Base-by-base conservation (phyloP, 495 filamentous ascomycete genomes). In the Neurospora pannonica region DNA sequence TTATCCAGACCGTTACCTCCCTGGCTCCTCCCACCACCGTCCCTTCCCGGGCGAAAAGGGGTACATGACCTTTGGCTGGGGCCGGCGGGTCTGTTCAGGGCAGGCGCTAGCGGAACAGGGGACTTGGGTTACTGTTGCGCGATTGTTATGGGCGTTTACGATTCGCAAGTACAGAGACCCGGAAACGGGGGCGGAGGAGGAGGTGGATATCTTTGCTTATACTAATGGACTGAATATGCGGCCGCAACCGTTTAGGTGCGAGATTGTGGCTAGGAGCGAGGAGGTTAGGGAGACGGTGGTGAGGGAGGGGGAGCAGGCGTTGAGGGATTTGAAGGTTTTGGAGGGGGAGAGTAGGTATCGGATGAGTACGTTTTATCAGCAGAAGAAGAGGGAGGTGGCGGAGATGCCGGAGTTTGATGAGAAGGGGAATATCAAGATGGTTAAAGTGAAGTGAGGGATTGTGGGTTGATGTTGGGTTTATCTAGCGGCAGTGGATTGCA, bases 21-120 rank as follows among this genome's bases (percentile, higher is more conserved):
- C 81, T 6, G 86, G 82, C 31, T 31, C 31, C 31, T 31, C 31
- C n/a, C 82, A 86, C 62, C 77, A 78, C 6, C 82, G 88, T 21
- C 87, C 87, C 0, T 90, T 90, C 74, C 88, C 87, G 1, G 84
- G 85, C 8, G 88, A 91, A 71, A 86, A 82, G 70, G 88, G 88
- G 0, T 90, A 90, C 76, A 90, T 90, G 88, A 90, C 87, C 6
- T 90, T 90, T 70, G 88, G 88, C 67, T 90, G 88, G 85, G 89
- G 89, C 31, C 83, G 89, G 3, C 83, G 89, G 6, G 85, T 90
- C 31, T 91, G 89, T 75, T 85, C 85, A 17, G 89, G 89, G 0
- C 87, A 89, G 70, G 86, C 87, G 4, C 78, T 90, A 0, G 89
- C 89, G 0, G 88, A 91, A 72, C 86, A 88, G 31, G 86, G 85